These are phyloP conservation scores for Candida incommunis DNA, from an alignment of 805 yeast species.

Conservation along the genomic window DNA sequence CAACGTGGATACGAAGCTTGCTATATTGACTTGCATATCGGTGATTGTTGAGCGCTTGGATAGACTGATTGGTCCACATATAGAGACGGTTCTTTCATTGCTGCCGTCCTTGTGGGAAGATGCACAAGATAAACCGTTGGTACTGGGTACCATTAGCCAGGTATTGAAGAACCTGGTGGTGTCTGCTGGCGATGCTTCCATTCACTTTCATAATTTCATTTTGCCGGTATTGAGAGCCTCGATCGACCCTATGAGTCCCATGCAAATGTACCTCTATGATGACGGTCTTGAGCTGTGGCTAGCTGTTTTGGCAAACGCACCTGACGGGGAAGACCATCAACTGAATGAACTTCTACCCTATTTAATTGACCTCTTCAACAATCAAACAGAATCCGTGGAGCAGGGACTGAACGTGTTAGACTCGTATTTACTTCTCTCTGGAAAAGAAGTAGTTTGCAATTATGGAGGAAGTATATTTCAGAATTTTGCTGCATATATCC, in stretches of 20 bases:
- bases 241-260: constrained; percentile 46
- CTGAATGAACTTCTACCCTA: constrained; percentile 5
- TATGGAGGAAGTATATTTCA: background rate
- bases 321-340: constrained; percentile 24
- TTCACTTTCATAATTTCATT: constrained; percentile 6
- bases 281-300: constrained; percentile 83
- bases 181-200: constrained; percentile 3
- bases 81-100: constrained; percentile 21
- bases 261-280: constrained; percentile 49
- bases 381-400: constrained; percentile 2
- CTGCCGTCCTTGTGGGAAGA: constrained; percentile 72
- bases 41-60: constrained; percentile 29
- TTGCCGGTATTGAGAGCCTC: constrained; percentile 49
- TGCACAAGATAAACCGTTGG: constrained; percentile 25
- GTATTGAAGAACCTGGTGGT: background rate
- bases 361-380: constrained; percentile 4
- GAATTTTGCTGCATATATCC: constrained; percentile 6
- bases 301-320: constrained; percentile 44
- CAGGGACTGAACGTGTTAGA: background rate
- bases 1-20: constrained; percentile 64
- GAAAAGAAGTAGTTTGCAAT: background rate
- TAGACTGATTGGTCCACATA: constrained; percentile 15
- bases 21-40: constrained; percentile 52
- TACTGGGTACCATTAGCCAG: constrained; percentile 3
- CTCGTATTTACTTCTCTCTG: background rate